Base-by-base conservation (phyloP, 2,329 filamentous ascomycete genomes). In the Anisogramma anomala region DNA sequence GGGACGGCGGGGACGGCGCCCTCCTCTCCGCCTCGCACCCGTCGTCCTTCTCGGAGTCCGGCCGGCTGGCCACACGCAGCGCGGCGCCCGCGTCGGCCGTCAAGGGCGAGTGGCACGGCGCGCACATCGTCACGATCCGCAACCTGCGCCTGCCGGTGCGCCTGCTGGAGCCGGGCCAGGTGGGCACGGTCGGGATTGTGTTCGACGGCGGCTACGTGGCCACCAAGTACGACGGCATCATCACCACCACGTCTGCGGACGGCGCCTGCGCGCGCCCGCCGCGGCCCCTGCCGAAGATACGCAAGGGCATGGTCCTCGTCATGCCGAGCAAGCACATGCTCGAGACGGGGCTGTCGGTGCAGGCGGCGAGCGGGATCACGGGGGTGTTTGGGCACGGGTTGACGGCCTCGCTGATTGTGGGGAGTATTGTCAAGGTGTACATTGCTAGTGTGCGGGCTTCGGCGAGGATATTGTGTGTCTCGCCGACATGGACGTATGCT, bases 71-170 rank as follows among this genome's bases (percentile, higher is more conserved):
- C n/a, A 65, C 69, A 42, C 66, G 65, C n/a, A 72, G 69, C 50
- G 60, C 72, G 26, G 56, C 72, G 30, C 64, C 71, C 6, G 67
- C 69, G 15, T 70, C 70, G 11, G 57, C 66, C 3, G 66, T 63
- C 52, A 74, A 69, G 49, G 75, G 69, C 13, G 80, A 85, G 59
- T 96, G 89, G 89, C 78, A 84, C 48, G 70, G 71, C 18, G 86
- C 89, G 5, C 79, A 74, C 32, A 77, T 96, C 39, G 79, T 84
- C 33, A 96, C 88, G 52, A 79, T 95, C 32, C 81, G 89, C 17
- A 94, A 94, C 51, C 67, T 98, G 7, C 77, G 89, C 4, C 67
- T 95, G 3, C 85, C 89, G 0, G 87, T 95, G 0, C 76, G 77
- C 34, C 76, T 72, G 0, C 69, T 96, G 6, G 71, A 79, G 37